Base-by-base conservation (phyloP, 257 asterid species). In the Prunella vulgaris region DNA sequence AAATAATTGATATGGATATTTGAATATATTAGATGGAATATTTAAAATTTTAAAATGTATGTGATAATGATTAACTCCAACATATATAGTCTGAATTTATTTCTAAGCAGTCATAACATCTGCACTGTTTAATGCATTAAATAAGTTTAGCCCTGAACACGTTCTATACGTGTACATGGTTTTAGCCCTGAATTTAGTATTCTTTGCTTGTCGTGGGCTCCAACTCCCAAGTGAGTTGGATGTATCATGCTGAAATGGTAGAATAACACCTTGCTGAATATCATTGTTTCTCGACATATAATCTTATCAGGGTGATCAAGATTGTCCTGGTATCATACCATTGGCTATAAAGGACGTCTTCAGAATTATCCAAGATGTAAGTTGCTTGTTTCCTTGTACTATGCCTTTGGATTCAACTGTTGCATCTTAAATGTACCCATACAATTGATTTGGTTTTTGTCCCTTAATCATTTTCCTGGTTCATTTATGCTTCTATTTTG, bases 331-430 rank as follows among this genome's bases (percentile, higher is more conserved):
- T 59, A 85, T 94, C 70, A 92, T 94, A 81, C 98, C 99, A 3
- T 78, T 94, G 77, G 98, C 99, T 21, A 91, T 94, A 75, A 94
- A 91, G 82, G 99, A 94, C 77, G 99, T 94, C 69, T 94, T 94
- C 86, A 91, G 97, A 85, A 94, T 89, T 27, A 94, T 94, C 80
- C 99, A 91, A 79, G 99, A 94, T 81, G 99, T 94, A 84, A 83
- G 99, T 70, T 67, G 44, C 75, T 74, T 49, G 48, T 63, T 21
- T 57, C 73, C 66, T 60, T 38, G 20, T 54, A 40, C 44, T 57
- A 53, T 32, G 57, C 40, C 74, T 52, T 67, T 27, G n/a, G 32
- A n/a, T 35, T 30, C 12, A 24, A 69, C 30, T 3, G n/a, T 35
- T 59, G 75, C 58, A 27, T 53, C 59, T 30, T 44, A 20, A 14